These are phyloP conservation scores for Dictyostelium firmibasis DNA, from an alignment of 78 protist genomes.

Conservation along the genomic window DNA sequence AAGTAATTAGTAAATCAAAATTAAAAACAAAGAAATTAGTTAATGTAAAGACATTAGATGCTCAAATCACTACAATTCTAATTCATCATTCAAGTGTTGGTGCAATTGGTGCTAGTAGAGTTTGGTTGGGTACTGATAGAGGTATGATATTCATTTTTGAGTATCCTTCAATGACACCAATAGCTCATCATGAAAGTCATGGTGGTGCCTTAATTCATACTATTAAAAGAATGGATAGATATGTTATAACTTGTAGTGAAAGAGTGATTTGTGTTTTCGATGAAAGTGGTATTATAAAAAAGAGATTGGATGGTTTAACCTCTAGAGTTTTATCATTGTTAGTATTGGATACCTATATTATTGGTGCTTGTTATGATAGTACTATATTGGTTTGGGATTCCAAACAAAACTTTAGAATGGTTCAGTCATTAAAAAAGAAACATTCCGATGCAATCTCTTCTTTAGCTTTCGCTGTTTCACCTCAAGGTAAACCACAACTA, in stretches of 20 bases:
- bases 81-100: not conserved
- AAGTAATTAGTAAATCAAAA: constrained; percentile 24
- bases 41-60: constrained; percentile 16
- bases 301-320: constrained; percentile 24
- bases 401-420: constrained; percentile 21
- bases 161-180: constrained; percentile 22
- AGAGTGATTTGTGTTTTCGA: constrained; percentile 29
- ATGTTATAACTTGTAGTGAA: constrained; percentile 37
- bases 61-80: not conserved
- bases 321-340: not conserved
- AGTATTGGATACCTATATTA: not conserved
- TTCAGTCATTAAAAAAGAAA: constrained; percentile 3
- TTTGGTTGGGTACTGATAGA: constrained; percentile 71
- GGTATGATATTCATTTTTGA: constrained; percentile 32
- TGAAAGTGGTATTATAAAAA: not conserved
- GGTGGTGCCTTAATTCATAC: constrained; percentile 30
- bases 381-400: constrained; percentile 34
- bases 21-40: constrained; percentile 34
- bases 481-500: not conserved
- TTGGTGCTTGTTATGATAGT: constrained; percentile 39
- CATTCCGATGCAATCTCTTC: constrained; percentile 28
- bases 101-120: not conserved
- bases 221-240: constrained; percentile 8
- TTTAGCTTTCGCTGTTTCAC: not conserved
- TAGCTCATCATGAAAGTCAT: constrained; percentile 3